Percentiles rank a stretch among this genome's conserved stretches.
These are phyloP conservation scores for Solanum sejunctum DNA, from an alignment of 257 asterid genomes.

Conservation along the genomic window DNA sequence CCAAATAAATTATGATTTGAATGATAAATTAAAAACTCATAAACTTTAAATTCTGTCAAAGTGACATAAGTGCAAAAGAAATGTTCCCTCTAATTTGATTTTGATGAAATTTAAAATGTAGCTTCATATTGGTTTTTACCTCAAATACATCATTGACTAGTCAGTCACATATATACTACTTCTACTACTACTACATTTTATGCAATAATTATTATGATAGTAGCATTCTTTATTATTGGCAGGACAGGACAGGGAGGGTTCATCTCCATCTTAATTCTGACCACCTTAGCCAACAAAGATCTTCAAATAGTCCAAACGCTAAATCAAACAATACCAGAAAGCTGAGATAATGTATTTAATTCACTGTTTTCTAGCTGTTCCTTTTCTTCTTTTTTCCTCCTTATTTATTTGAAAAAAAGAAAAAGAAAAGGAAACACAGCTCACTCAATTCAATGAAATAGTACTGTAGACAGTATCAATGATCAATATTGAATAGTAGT, in stretches of 20 bases:
- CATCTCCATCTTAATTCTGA: constrained; percentile 22
- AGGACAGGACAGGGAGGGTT: constrained; percentile 6
- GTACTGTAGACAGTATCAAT: neutral
- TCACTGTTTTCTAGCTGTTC: neutral
- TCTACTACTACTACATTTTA: neutral
- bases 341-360: neutral
- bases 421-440: neutral
- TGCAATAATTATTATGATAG: constrained; percentile 17
- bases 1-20: neutral
- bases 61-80: neutral
- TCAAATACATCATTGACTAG: neutral
- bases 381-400: neutral
- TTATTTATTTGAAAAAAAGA: neutral
- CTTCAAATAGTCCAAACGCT: constrained; percentile 38
- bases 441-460: neutral
- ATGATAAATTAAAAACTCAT: neutral
- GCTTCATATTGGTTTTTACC: neutral
- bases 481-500: neutral
- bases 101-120: neutral
- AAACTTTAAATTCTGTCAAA: neutral
- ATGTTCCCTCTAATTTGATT: neutral
- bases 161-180: neutral
- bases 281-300: constrained; percentile 49
- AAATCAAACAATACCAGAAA: constrained; percentile 23
- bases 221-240: constrained; percentile 11